Evolutionary conservation across 495 filamentous ascomycete species (phyloP).

Genomic region (Penicillium manginii): DNA sequence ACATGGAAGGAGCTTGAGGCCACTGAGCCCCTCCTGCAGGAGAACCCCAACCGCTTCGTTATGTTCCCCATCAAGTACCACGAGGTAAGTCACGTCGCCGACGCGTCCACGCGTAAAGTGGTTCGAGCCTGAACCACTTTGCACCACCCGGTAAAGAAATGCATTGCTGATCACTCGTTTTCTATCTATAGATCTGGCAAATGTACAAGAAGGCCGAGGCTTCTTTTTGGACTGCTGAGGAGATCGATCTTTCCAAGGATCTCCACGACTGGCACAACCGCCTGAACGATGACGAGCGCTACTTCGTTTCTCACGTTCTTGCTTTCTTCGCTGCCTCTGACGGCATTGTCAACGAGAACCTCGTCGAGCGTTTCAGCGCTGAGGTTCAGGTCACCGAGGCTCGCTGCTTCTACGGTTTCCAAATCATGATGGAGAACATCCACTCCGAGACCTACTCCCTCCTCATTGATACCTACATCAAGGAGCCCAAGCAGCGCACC

Average conservation of each 20-base stretch:
- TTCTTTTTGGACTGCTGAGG: slow-evolving; percentile 99
- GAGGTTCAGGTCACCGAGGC: slow-evolving; percentile 98
- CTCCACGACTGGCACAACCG: slow-evolving; percentile 98
- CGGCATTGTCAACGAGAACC: slow-evolving; percentile 99
- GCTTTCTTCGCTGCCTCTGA: slow-evolving; percentile 99
- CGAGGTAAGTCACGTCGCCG: slow-evolving; percentile 73
- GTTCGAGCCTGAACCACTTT: slow-evolving; percentile 21
- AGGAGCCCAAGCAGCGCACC: slow-evolving; percentile 92
- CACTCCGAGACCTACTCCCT: slow-evolving; percentile 99
- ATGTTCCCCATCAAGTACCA: slow-evolving; percentile 99
- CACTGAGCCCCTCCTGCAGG: slow-evolving; percentile 88
- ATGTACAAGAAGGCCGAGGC: slow-evolving; percentile 99
- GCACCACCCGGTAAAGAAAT: slow-evolving; percentile 23
- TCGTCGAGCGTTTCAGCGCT: slow-evolving; percentile 94
- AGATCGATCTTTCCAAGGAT: slow-evolving; percentile 99
- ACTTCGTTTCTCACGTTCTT: slow-evolving; percentile 97
- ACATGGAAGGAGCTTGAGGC: slow-evolving; percentile 72
- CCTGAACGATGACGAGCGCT: slow-evolving; percentile 94
- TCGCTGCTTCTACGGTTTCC: slow-evolving; percentile 99
- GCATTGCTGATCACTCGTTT: slow-evolving; percentile 17
- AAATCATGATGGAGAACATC: slow-evolving; percentile 99
- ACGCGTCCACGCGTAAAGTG: slow-evolving; percentile 76
- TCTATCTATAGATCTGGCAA: slow-evolving; percentile 85
- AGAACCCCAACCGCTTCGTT: slow-evolving; percentile 96
- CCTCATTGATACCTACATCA: slow-evolving; percentile 99